A percentile compares a stretch with the other conserved stretches of the same genome.
These are phyloP conservation scores for Oxyria digyna DNA, from an alignment of 148 eudicot genomes.

Conservation along the genomic window DNA sequence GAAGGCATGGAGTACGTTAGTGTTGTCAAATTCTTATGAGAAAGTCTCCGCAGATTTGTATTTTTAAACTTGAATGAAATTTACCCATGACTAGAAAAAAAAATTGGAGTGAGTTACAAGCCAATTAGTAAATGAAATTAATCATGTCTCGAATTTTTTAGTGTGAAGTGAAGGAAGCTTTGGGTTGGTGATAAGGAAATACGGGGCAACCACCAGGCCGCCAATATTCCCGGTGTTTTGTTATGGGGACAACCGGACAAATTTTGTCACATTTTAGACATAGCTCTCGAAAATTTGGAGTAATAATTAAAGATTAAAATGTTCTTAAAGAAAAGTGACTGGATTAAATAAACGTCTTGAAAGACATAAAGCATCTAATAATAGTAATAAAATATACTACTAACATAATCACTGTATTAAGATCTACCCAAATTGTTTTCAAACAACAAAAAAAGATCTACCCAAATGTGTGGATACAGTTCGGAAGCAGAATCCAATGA, in stretches of 20 bases:
- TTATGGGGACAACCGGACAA: conserved; percentile 29
- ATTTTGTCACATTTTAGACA: conserved; percentile 20
- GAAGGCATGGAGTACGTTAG: too few relatives aligned
- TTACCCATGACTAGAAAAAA: too few relatives aligned
- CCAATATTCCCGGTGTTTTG: conserved; percentile 38
- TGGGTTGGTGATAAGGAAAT: too few relatives aligned
- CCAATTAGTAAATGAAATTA: too few relatives aligned
- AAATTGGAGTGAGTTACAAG: too few relatives aligned
- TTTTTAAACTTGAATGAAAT: too few relatives aligned
- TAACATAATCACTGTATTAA: conserved; percentile 15
- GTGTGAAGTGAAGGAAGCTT: too few relatives aligned
- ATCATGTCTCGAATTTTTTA: too few relatives aligned
- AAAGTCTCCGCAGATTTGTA: too few relatives aligned
- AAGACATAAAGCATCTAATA: neutral
- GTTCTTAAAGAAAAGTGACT: neutral
- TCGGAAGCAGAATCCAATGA: neutral
- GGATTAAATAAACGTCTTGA: neutral
- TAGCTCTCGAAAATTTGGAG: neutral
- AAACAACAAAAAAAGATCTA: too few relatives aligned
- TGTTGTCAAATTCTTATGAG: too few relatives aligned
- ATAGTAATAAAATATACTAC: neutral
- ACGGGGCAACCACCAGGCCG: conserved; percentile 9
- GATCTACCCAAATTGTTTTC: conserved; percentile 19
- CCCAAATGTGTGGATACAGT: conserved; percentile 12
- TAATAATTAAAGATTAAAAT: neutral